Percentiles rank a stretch among this genome's conserved stretches.
Conservation (phyloP, 768 basidiomycete species). For the Pleurotus platypus region DNA sequence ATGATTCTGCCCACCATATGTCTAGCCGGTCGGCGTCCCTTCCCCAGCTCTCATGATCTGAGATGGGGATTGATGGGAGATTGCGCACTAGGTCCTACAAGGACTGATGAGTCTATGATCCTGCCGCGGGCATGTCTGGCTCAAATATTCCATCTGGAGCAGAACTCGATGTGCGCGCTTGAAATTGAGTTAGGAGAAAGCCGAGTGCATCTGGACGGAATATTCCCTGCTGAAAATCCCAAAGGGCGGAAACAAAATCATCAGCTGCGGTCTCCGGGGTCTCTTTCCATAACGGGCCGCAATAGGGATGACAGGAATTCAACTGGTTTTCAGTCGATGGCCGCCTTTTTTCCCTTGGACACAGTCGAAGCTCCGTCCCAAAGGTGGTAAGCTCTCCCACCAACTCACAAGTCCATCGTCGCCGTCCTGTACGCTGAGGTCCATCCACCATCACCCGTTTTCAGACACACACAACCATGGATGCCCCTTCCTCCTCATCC, state of each 20-base stretch:
- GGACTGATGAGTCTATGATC: background rate
- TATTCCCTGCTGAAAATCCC: background rate
- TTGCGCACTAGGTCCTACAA: background rate
- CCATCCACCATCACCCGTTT: background rate
- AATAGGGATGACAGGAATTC: slow-evolving; percentile 6
- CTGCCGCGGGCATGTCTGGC: background rate
- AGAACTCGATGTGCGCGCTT: background rate
- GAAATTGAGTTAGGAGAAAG: background rate
- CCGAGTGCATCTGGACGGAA: background rate
- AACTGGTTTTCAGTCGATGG: slow-evolving; percentile 4
- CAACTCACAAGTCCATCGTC: background rate
- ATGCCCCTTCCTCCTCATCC: slow-evolving; percentile 21
- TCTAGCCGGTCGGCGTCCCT: background rate
- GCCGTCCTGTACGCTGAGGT: background rate
- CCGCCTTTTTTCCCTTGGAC: slow-evolving; percentile 13
- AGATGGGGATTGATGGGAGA: background rate
- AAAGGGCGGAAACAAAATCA: background rate
- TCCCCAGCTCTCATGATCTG: background rate
- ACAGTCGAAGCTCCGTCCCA: slow-evolving; percentile 8
- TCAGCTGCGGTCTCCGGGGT: background rate
- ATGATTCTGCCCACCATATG: background rate
- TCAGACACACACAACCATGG: slow-evolving; percentile 17
- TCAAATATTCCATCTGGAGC: background rate
- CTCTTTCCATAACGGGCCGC: slow-evolving; percentile 2
- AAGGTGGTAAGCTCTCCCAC: slow-evolving; percentile 5